phyloP scores from a whole-genome alignment of 2,329 filamentous ascomycete species.

The Penicillium sp. region DNA sequence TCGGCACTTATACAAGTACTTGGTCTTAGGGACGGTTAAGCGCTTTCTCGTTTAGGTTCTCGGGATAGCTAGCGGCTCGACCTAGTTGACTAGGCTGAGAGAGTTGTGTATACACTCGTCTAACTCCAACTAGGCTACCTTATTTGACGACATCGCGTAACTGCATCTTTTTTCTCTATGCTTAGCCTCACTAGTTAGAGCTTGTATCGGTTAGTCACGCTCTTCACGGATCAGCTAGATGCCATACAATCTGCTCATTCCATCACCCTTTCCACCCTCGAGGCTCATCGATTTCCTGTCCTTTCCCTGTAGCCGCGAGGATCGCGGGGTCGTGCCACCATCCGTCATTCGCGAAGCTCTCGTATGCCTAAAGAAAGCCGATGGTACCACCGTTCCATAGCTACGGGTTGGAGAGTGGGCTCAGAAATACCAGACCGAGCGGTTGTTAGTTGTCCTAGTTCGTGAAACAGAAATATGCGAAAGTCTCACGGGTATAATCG shows the following conservation, averaged over 20 bases:
- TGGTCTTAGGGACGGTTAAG: constrained; percentile 59
- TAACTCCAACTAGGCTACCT: constrained; percentile 52
- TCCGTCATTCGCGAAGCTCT: constrained; percentile 73
- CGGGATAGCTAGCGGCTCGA: constrained; percentile 51
- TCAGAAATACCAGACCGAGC: constrained; percentile 67
- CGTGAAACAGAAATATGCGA: background rate
- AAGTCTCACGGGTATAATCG: constrained; percentile 73
- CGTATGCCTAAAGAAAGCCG: constrained; percentile 68
- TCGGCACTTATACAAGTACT: constrained; percentile 60
- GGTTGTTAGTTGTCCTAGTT: background rate
- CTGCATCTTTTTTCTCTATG: constrained; percentile 74
- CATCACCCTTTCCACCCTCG: constrained; percentile 90
- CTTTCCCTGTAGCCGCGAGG: constrained; percentile 77
- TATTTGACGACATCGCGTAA: constrained; percentile 60
- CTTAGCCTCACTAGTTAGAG: constrained; percentile 71
- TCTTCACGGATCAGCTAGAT: constrained; percentile 2
- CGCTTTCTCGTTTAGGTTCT: constrained; percentile 51
- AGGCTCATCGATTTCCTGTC: constrained; percentile 72
- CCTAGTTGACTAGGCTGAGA: constrained; percentile 56
- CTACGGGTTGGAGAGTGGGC: constrained; percentile 79
- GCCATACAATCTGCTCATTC: constrained; percentile 79
- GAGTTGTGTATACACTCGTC: constrained; percentile 56
- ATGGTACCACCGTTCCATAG: constrained; percentile 78
- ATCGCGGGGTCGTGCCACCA: constrained; percentile 97
- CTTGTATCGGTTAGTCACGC: constrained; percentile 31